Base-by-base conservation (phyloP, 495 filamentous ascomycete species). In the Hypoxylon lienhwacheense region DNA sequence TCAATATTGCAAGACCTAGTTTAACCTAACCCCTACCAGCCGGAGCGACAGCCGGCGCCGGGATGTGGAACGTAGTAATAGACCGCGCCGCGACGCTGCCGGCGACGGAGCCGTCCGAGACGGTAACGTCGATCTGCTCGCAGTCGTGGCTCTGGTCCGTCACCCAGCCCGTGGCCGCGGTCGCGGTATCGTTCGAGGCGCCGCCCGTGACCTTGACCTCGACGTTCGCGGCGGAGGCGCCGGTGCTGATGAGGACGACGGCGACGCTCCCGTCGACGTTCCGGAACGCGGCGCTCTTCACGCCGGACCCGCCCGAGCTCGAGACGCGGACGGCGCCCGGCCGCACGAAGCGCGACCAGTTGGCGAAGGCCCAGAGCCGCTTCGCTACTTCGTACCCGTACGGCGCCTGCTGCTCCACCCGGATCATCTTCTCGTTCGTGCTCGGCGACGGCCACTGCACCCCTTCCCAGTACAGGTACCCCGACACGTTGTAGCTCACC, bases 381-480 rank as follows among this genome's bases (percentile, higher is more conserved):
- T 71, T 70, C 19, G 73, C 64, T 12, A 76, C 69, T 39, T 69
- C 61, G 62, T 72, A 71, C 46, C 59, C 69, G 44, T 66, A 66
- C 12, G 65, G 64, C 7, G 63, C 51, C 25, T 60, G 61, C 61
- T 71, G 66, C 58, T 75, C 71, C 7, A 77, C 69, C 31, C 67
- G 66, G 63, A 77, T 65, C 35, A 74, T 65, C 55, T 71, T 73
- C 58, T 76, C 73, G 64, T 77, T 77, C 15, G 75, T 72, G 62
- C 64, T 72, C 25, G 70, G 72, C 53, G 68, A 72, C 1, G 73
- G 72, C 63, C 71, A 71, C 40, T 77, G 74, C 26, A 76, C 71
- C n/a, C 76, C 77, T 50, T 77, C 73, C 80, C 80, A 84, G 65
- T 78, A 81, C 11, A 82, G 54, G 55, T 75, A 79, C 4, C 70